Evolutionary conservation across 2,329 filamentous ascomycete genomes (phyloP).

Genomic region (Ascochyta clinopodiicola): DNA sequence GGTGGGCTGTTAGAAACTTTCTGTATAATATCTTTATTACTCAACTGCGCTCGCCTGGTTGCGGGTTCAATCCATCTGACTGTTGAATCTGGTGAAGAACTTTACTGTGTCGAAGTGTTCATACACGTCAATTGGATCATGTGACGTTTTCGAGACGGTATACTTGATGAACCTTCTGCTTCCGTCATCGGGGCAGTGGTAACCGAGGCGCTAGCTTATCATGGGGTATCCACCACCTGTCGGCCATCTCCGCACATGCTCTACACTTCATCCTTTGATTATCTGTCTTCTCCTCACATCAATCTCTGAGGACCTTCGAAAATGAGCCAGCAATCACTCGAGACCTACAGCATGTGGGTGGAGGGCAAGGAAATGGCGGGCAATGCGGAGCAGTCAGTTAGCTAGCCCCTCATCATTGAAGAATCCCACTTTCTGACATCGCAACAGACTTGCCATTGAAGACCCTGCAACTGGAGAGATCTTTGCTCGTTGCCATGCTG

Average conservation of each 20-base stretch:
- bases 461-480: conserved; percentile 61
- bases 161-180: neutral
- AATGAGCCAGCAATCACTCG: conserved; percentile 15
- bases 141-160: neutral
- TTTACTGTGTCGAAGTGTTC: neutral
- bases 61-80: neutral
- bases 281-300: neutral
- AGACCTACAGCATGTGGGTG: conserved; percentile 50
- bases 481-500: conserved; percentile 60
- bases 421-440: conserved; percentile 16
- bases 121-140: neutral
- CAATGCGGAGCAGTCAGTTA: conserved; percentile 56
- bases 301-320: neutral
- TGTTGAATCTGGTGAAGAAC: too few species aligned
- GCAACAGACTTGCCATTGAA: conserved; percentile 58
- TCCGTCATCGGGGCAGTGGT: conserved; percentile 12
- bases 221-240: conserved; percentile 23
- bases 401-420: conserved; percentile 20
- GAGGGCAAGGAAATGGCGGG: conserved; percentile 52
- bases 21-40: conserved; percentile 10
- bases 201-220: conserved; percentile 28
- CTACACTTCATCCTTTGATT: conserved; percentile 2
- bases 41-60: conserved; percentile 5
- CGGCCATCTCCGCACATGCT: conserved; percentile 27
- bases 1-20: neutral